Base-by-base conservation (phyloP, 805 yeast species). In the Saturnispora sekii region DNA sequence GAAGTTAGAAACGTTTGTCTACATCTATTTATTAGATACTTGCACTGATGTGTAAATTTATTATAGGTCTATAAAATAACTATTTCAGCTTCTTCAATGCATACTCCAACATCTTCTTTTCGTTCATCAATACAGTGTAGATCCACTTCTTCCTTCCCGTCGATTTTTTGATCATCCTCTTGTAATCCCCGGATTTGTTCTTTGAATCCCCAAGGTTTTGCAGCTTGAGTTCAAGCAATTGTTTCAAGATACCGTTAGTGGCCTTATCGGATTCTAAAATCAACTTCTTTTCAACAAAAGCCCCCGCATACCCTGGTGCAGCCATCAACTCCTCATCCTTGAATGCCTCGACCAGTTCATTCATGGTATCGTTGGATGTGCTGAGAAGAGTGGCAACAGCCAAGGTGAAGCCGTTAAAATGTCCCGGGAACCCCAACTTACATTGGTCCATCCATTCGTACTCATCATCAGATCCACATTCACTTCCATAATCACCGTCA, bases 401-500 rank as follows among this genome's bases (percentile, higher is more conserved):
- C 49, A 62, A 63, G 0, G 79, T 66, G n/a, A 69, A 62, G 2
- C 58, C 57, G 0, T 77, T 63, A 10, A 73, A 69, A 16, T 59
- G 60, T 1, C 81, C 84, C 38, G 66, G 59, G 37, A 51, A 57
- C 60, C 80, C 81, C 68, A 18, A 66, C 54, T 46, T 50, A 29
- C 58, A 49, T 28, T 49, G 51, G n/a, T 52, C 48, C 36, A 59
- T 43, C 62, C 63, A 59, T 18, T 60, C 54, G 8, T 53, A 52
- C 37, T 68, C 68, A 1, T 64, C 63, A 3, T 60, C 62, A 3
- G 56, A 53, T 4, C 57, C 61, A n/a, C 53, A 58, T 3, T 63
- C 65, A 3, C 54, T 55, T 1, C 47, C 53, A 4, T 49, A 56
- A 1, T 47, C 53, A 1, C 45, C 51, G 7, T 45, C 51, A 12